phyloP scores from a whole-genome alignment of 441 rosid genomes.

The Theobroma grandiflorum region DNA sequence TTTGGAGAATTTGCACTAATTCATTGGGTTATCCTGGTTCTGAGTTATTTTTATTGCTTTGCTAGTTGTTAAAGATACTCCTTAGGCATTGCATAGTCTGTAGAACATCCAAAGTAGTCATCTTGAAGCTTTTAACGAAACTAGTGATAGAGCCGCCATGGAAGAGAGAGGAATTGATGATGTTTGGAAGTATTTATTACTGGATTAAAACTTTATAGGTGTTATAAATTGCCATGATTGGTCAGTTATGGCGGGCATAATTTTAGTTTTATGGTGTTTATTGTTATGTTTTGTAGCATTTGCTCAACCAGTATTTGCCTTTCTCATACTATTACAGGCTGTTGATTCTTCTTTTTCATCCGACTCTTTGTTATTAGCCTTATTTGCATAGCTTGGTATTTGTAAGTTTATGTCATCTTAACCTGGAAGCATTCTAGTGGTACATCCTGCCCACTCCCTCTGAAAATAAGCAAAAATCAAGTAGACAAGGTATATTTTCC shows the following conservation, averaged over 20 bases:
- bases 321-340: background rate
- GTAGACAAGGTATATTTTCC: background rate
- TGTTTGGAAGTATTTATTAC: slow-evolving; percentile 15
- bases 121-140: slow-evolving; percentile 6
- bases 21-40: background rate
- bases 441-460: background rate
- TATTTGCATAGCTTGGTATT: background rate
- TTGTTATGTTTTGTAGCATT: background rate
- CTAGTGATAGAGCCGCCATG: background rate
- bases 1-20: background rate
- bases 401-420: background rate
- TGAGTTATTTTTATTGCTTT: background rate
- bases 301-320: background rate
- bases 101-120: background rate
- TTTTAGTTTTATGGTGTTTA: background rate
- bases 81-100: background rate
- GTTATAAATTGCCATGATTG: background rate
- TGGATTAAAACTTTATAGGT: background rate
- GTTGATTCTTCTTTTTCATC: background rate
- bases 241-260: background rate
- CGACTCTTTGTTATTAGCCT: background rate
- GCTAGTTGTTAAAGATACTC: background rate
- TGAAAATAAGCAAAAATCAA: slow-evolving; percentile 7
- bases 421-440: background rate
- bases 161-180: background rate